phyloP scores from a whole-genome alignment of 1,139 yeast genomes.

The Geotrichum candidum region DNA sequence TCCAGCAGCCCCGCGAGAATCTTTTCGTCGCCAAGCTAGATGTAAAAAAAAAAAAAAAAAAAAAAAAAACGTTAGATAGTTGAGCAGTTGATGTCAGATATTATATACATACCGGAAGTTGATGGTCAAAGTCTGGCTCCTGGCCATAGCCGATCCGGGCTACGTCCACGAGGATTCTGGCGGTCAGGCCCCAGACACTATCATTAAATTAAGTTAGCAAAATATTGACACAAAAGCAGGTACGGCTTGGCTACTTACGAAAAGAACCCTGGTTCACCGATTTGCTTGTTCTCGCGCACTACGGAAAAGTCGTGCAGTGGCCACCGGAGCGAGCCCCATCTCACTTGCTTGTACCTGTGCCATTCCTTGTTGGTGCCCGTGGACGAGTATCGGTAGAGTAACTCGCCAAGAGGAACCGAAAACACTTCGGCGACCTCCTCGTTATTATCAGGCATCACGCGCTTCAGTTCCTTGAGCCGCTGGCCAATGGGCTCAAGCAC shows the following conservation, averaged over 20 bases:
- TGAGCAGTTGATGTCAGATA: background rate
- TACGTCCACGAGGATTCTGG: slow-evolving; percentile 73
- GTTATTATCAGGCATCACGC: slow-evolving; percentile 21
- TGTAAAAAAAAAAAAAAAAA: background rate
- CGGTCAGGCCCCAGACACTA: slow-evolving; percentile 90
- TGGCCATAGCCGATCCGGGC: slow-evolving; percentile 53
- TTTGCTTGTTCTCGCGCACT: slow-evolving; percentile 42
- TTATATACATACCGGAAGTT: slow-evolving; percentile 25
- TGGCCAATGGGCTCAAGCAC: slow-evolving; percentile 33
- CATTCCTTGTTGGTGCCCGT: slow-evolving; percentile 28
- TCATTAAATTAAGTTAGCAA: slow-evolving; percentile 37
- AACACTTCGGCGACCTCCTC: slow-evolving; percentile 35
- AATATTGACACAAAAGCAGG: slow-evolving; percentile 46
- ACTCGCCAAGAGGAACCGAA: slow-evolving; percentile 29
- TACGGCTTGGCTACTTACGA: slow-evolving; percentile 40
- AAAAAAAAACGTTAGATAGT: background rate
- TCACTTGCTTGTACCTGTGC: slow-evolving; percentile 33
- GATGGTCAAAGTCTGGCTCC: slow-evolving; percentile 34
- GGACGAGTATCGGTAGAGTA: slow-evolving; percentile 20
- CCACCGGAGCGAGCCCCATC: slow-evolving; percentile 35
- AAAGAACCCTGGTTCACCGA: slow-evolving; percentile 46
- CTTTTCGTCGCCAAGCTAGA: slow-evolving; percentile 30
- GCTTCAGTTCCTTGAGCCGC: background rate
- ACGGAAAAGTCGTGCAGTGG: slow-evolving; percentile 30
- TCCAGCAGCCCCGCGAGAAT: slow-evolving; percentile 26